Conservation (phyloP, 805 yeast species). For the Starmerella geochares region DNA sequence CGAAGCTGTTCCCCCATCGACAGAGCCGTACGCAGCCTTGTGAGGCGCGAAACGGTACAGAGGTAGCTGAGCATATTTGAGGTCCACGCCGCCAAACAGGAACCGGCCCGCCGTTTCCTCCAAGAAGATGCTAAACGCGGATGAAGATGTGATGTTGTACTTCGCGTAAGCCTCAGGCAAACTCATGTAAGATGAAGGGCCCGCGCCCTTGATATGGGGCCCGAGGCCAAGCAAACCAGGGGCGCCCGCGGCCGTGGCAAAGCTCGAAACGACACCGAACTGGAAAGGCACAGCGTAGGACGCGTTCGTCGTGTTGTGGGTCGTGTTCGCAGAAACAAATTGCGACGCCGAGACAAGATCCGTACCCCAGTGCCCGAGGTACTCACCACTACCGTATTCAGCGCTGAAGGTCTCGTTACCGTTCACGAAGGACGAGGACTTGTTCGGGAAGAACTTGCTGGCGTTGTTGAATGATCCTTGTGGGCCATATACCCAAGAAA, state of each 20-base stretch:
- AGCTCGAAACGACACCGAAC: constrained; percentile 29
- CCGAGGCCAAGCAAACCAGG: constrained; percentile 28
- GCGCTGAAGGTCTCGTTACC: constrained; percentile 35
- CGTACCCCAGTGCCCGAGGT: constrained; percentile 30
- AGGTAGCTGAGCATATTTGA: constrained; percentile 25
- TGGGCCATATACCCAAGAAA: constrained; percentile 39
- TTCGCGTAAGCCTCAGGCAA: constrained; percentile 25
- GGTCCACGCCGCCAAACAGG: constrained; percentile 30
- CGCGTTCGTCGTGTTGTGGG: constrained; percentile 6
- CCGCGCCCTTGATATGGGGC: constrained; percentile 25
- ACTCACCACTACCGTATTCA: constrained; percentile 33
- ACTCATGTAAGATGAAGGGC: constrained; percentile 22
- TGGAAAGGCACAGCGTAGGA: constrained; percentile 22
- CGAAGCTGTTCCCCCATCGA: constrained; percentile 9
- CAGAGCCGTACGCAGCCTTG: background rate
- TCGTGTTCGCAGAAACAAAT: constrained; percentile 14
- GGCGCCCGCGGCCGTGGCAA: constrained; percentile 23
- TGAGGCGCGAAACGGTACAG: constrained; percentile 24
- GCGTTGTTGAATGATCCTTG: constrained; percentile 28
- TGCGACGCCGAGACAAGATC: constrained; percentile 27
- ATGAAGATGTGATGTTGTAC: constrained; percentile 22
- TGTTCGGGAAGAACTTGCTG: constrained; percentile 25
- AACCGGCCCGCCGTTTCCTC: constrained; percentile 27
- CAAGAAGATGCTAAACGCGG: constrained; percentile 25
- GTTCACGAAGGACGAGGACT: constrained; percentile 29